Percentiles rank a stretch among this genome's conserved stretches.
Conservation (phyloP, 2,329 filamentous ascomycete genomes). For the Lachnellula cervina region DNA sequence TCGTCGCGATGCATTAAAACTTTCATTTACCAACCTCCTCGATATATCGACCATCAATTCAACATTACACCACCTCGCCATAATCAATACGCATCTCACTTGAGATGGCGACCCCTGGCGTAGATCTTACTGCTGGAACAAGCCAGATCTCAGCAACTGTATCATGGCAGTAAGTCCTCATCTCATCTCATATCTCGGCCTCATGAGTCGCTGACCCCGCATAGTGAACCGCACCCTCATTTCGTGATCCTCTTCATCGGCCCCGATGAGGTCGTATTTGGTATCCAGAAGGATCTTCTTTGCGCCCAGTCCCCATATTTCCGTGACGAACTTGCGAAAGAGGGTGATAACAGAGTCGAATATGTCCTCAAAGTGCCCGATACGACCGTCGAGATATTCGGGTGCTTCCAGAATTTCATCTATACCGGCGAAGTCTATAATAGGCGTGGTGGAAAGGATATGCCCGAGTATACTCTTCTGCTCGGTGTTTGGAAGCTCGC, state of each 20-base stretch:
- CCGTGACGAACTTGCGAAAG: conserved; percentile 21
- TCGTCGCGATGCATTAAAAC: background rate
- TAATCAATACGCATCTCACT: background rate
- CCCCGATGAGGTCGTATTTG: conserved; percentile 26
- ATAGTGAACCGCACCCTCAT: conserved; percentile 25
- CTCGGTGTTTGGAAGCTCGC: conserved; percentile 29
- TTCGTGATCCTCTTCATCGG: conserved; percentile 29
- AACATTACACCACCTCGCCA: background rate
- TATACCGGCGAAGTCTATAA: conserved; percentile 29
- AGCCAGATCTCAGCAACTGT: conserved; percentile 17
- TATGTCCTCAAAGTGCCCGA: conserved; percentile 25
- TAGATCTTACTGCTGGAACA: conserved; percentile 23
- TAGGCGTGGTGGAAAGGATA: conserved; percentile 14
- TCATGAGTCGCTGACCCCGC: background rate
- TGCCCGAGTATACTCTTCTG: conserved; percentile 25
- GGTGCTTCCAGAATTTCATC: conserved; percentile 29
- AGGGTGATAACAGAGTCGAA: conserved; percentile 18
- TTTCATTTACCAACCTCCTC: background rate
- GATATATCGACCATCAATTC: background rate
- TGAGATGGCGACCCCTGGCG: conserved; percentile 17
- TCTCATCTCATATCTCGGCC: background rate
- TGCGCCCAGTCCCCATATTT: conserved; percentile 28
- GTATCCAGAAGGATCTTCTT: conserved; percentile 29
- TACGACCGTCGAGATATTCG: conserved; percentile 23
- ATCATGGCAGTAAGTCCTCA: conserved; percentile 28